These are phyloP conservation scores for Entrophospora sp. DNA, from an alignment of 192 early-diverging fungal species.

Conservation along the genomic window DNA sequence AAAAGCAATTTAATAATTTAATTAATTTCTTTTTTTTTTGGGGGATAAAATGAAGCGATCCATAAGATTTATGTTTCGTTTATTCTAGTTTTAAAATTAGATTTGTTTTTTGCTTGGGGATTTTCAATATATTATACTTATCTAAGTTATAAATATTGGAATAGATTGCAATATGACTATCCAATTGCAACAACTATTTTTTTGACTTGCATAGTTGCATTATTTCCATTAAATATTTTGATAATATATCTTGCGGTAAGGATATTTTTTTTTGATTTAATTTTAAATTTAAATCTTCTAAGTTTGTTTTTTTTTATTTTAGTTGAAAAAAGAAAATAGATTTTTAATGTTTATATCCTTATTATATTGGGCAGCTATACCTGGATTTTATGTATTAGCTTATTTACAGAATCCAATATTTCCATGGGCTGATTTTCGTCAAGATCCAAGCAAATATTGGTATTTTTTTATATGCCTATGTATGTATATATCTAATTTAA, in stretches of 20 bases:
- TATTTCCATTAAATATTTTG: neutral
- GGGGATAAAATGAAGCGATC: neutral
- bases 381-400: neutral
- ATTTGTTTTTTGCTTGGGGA: constrained; percentile 1
- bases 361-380: neutral
- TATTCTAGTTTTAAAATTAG: neutral
- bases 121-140: neutral
- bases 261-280: neutral
- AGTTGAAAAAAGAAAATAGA: neutral
- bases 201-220: neutral
- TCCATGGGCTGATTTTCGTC: neutral
- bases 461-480: no score
- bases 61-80: neutral
- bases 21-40: neutral
- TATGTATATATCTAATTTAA: no score
- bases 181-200: neutral
- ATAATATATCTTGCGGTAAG: neutral
- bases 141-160: neutral
- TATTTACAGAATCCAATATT: neutral
- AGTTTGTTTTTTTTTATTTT: neutral
- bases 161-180: neutral
- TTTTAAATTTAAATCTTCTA: neutral
- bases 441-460: neutral
- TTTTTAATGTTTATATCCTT: neutral
- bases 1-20: neutral